These are phyloP conservation scores for Tetrahymena borealis DNA, from an alignment of 73 alveolate genomes.

Conservation along the genomic window DNA sequence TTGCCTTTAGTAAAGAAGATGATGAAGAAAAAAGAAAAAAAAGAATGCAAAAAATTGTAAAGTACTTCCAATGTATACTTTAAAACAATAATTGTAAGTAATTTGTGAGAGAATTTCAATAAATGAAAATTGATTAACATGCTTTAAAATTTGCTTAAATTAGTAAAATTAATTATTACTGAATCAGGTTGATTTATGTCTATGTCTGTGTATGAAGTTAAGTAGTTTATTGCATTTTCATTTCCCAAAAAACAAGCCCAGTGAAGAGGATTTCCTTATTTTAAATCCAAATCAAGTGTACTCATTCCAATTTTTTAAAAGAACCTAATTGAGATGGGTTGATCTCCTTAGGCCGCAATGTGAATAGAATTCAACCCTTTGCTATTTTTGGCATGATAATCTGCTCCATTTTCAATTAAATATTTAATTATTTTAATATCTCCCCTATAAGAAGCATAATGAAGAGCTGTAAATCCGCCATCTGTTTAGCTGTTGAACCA, in stretches of 20 bases:
- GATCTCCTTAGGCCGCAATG: conserved; percentile 92
- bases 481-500: conserved; percentile 10
- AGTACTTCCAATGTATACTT: too few species aligned
- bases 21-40: too few species aligned
- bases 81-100: too few species aligned
- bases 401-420: conserved; percentile 71
- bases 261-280: conserved; percentile 46
- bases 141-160: not conserved
- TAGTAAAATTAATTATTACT: conserved; percentile 21
- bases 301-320: conserved; percentile 38
- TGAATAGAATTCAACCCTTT: conserved; percentile 82
- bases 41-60: too few species aligned
- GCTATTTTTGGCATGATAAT: conserved; percentile 54
- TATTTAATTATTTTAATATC: conserved; percentile 59
- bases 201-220: conserved; percentile 63
- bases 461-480: conserved; percentile 83
- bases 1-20: too few species aligned
- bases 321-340: conserved; percentile 57
- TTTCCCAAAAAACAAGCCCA: conserved; percentile 84
- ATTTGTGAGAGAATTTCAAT: too few species aligned
- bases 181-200: conserved; percentile 12
- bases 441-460: conserved; percentile 88
- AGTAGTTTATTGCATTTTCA: conserved; percentile 77
- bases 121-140: conserved; percentile 1
- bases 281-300: not conserved